Evolutionary conservation across 106 monocot genomes (phyloP), one percentile per base, ranked within the genome.

Genomic region (Dendrobium officinale): DNA sequence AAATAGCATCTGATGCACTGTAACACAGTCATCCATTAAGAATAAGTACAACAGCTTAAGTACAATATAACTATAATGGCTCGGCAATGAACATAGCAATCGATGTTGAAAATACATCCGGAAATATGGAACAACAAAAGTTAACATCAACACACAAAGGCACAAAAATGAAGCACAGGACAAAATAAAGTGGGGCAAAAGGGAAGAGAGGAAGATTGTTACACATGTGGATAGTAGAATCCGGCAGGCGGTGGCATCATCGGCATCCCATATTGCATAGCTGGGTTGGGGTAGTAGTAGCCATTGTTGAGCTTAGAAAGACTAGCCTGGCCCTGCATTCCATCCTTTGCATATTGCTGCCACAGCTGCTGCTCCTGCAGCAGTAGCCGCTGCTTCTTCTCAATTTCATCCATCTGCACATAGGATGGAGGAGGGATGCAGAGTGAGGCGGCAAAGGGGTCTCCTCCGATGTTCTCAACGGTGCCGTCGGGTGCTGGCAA

Each of bases 361-460:
- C 97, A 97, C 86, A 92, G 37, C 76, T 81, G 77, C 68, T 94
- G 92, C 79, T 97, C 97, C 80, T 94, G 94, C 33, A 85, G 49
- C 43, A 97, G 78, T 45, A 92, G 78, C 81, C 86, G 90, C 77
- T 97, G 97, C 86, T 94, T 97, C 77, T 91, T 90, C 85, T 94
- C 97, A 17, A 97, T 86, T 54, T 97, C 97, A 7, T 94, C 83
- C 97, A 97, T 97, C 82, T 94, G 94, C 49, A 97, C 94, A 47
- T 87, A 97, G 6, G 96, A 82, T 26, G 96, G 96, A 10, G 96
- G 88, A 6, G 94, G 89, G 5, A 94, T 80, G 13, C 43, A 47
- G n/a, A 89, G 72, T 9, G 96, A 97, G 2, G 96, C 94, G 0
- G 86, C 86, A 51, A 97, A 97, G 6, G 97, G 97, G 42, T 97